Conservation (phyloP, 129 eudicot genomes). For the Arctium minus region DNA sequence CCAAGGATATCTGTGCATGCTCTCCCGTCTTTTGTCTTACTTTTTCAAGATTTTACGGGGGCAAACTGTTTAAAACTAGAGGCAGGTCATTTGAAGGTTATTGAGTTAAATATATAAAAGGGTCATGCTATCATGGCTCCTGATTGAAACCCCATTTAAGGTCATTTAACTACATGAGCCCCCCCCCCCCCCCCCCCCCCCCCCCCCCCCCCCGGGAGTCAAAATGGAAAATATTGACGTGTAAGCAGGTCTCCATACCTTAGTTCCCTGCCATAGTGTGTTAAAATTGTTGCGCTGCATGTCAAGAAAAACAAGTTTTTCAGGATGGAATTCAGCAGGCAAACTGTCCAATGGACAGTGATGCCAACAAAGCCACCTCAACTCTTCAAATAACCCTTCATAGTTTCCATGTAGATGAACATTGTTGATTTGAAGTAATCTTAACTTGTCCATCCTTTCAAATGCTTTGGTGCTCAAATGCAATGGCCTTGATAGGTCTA, state of each 20-base stretch:
- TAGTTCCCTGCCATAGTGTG: constrained; percentile 7
- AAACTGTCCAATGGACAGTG: constrained; percentile 1
- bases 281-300: constrained; percentile 2
- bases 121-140: no score
- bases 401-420: constrained; percentile 11
- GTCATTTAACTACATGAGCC: no score
- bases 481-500: neutral
- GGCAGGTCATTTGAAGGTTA: no score
- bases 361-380: constrained; percentile 26
- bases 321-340: neutral
- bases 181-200: no score
- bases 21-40: no score
- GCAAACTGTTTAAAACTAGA: neutral
- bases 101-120: no score
- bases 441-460: constrained; percentile 13
- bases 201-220: no score
- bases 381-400: neutral
- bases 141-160: no score
- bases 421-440: constrained; percentile 23
- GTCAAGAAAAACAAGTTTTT: constrained; percentile 11
- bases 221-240: neutral
- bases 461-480: constrained; percentile 12
- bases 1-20: no score
- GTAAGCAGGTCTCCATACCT: neutral
- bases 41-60: no score